Evolutionary conservation across 208 protist genomes (phyloP).

Genomic region (Trypanosoma cruzi): DNA sequence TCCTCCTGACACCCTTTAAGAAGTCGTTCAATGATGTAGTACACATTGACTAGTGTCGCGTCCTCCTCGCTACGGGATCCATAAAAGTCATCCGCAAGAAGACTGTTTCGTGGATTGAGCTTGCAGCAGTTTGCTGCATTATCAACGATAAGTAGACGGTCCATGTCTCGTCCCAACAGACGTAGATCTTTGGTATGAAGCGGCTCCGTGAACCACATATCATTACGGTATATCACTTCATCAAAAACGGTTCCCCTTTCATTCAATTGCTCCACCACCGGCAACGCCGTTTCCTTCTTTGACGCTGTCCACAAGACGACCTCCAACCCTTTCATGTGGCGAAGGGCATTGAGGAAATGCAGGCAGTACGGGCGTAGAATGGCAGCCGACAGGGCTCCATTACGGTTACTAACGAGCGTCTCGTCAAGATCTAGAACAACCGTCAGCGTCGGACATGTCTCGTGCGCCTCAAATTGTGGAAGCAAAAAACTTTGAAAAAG

Average conservation of each 20-base stretch:
- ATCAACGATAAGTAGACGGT: constrained; percentile 90
- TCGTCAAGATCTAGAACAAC: constrained; percentile 94
- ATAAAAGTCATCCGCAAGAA: constrained; percentile 91
- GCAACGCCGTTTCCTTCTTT: constrained; percentile 85
- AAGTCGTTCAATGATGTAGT: constrained; percentile 85
- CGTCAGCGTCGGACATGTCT: constrained; percentile 69
- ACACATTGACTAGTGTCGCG: constrained; percentile 87
- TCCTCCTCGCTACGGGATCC: constrained; percentile 59
- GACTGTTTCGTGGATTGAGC: constrained; percentile 79
- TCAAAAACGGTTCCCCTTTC: constrained; percentile 80
- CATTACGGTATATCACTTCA: constrained; percentile 87
- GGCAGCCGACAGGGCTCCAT: constrained; percentile 44
- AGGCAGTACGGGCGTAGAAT: constrained; percentile 88
- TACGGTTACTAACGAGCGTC: constrained; percentile 92
- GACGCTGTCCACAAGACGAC: constrained; percentile 94
- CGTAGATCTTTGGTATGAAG: constrained; percentile 93
- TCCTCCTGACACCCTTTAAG: constrained; percentile 43
- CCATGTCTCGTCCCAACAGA: constrained; percentile 90
- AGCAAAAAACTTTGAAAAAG: constrained; percentile 63
- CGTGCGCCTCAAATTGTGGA: constrained; percentile 55
- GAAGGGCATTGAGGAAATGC: constrained; percentile 86
- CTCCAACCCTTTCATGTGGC: constrained; percentile 84
- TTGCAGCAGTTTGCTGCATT: constrained; percentile 94
- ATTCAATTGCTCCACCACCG: constrained; percentile 85
- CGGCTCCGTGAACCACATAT: constrained; percentile 92